Evolutionary conservation across 2,329 filamentous ascomycete species (phyloP).

Genomic region (Ceratocystis alfenasii): DNA sequence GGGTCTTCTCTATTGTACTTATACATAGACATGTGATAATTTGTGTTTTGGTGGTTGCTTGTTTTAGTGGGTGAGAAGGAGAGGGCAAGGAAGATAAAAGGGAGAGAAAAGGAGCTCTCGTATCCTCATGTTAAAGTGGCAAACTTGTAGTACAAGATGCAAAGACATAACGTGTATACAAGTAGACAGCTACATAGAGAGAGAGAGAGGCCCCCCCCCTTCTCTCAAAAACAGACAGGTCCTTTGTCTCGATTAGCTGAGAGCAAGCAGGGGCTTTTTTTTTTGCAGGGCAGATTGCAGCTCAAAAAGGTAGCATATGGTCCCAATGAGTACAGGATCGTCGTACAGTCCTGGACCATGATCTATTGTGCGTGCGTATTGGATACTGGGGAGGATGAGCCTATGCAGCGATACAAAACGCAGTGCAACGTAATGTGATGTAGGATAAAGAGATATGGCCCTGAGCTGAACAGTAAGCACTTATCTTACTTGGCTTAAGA

Average conservation of each 20-base stretch:
- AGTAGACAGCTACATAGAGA: neutral
- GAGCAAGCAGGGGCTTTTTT: neutral
- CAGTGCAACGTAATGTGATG: neutral
- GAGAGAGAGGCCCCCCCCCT: neutral
- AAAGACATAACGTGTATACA: neutral
- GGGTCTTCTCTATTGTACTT: no score
- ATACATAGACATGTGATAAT: no score
- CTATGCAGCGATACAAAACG: neutral
- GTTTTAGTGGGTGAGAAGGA: no score
- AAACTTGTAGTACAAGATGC: neutral
- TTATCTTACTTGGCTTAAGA: neutral
- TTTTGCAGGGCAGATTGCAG: neutral
- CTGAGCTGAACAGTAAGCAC: conserved; percentile 1
- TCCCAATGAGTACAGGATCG: neutral
- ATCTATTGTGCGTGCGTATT: neutral
- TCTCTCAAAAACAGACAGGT: neutral
- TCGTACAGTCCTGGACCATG: neutral
- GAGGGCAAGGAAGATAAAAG: no score
- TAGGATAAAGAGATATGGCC: neutral
- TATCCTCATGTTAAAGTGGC: neutral
- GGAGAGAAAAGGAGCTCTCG: no score
- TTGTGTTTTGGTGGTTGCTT: no score
- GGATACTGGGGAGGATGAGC: neutral
- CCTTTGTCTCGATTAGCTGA: conserved; percentile 6
- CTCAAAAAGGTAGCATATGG: neutral